Percentiles rank a stretch among this genome's conserved stretches.
Evolutionary conservation across 139 green algal species (phyloP).

Genomic region (Marvania coccoides): DNA sequence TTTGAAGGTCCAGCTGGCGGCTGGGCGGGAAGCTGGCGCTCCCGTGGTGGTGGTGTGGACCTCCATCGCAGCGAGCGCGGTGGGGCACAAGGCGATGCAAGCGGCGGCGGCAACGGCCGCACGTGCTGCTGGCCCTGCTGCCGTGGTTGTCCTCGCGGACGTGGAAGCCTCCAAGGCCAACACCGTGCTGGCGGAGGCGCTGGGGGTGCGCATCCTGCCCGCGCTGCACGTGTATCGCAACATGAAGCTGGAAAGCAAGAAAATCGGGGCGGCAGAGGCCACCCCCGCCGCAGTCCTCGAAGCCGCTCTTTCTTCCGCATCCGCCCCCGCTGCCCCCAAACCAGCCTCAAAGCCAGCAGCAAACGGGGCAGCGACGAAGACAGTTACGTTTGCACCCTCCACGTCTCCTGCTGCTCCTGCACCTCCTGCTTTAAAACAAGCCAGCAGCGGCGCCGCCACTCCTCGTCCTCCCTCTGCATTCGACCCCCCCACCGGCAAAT

Average conservation of each 20-base stretch:
- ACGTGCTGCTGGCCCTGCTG: not conserved
- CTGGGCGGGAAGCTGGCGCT: not conserved
- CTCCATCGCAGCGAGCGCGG: not conserved
- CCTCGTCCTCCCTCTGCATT: not conserved
- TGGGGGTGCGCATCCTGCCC: slow-evolving; percentile 33
- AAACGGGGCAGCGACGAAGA: not conserved
- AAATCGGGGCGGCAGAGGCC: too few species aligned
- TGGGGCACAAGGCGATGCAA: slow-evolving; percentile 1
- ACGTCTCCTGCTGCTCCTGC: not conserved
- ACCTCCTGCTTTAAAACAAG: not conserved
- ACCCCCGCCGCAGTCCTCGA: too few species aligned
- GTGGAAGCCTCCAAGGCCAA: slow-evolving; percentile 28
- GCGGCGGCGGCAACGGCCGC: not conserved
- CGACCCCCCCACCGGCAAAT: slow-evolving; percentile 38
- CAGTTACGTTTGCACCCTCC: not conserved
- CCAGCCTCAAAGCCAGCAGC: too few species aligned
- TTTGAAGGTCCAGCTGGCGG: slow-evolving; percentile 41
- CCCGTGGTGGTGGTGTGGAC: slow-evolving; percentile 44
- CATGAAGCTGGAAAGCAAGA: slow-evolving; percentile 37
- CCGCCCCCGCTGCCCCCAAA: too few species aligned
- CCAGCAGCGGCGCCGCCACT: not conserved
- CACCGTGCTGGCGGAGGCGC: slow-evolving; percentile 26
- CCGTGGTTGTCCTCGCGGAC: slow-evolving; percentile 16
- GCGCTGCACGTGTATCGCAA: slow-evolving; percentile 31
- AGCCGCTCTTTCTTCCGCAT: too few species aligned